phyloP scores from a whole-genome alignment of 2,329 filamentous ascomycete genomes.

The Cercospora sojina region DNA sequence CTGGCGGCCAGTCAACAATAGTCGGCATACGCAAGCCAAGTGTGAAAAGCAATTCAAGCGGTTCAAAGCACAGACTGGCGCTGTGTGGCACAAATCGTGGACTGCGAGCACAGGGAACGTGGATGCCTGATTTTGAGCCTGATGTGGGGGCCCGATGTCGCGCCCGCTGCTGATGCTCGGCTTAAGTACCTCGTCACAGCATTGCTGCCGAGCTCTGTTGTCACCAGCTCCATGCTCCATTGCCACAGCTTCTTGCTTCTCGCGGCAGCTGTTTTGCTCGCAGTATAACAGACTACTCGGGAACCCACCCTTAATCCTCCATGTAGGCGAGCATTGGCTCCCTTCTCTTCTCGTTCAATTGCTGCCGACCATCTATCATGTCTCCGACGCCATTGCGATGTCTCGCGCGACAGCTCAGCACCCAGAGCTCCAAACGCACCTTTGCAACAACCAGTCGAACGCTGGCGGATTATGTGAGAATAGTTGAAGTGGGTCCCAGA shows the following conservation, averaged over 20 bases:
- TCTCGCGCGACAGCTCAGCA: conserved; percentile 13
- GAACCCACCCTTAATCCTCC: not conserved
- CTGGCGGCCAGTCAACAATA: conserved; percentile 27
- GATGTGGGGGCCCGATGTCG: not conserved
- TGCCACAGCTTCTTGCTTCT: not conserved
- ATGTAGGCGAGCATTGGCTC: not conserved
- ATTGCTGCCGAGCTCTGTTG: not conserved
- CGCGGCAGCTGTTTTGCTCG: not conserved
- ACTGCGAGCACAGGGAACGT: not conserved
- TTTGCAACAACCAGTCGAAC: conserved; percentile 31
- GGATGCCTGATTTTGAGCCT: not conserved
- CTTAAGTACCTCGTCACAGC: not conserved
- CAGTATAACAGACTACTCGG: not conserved
- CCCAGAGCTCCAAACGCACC: conserved; percentile 18
- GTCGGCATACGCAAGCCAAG: not conserved
- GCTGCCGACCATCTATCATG: conserved; percentile 5
- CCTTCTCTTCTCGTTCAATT: not conserved
- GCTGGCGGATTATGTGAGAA: conserved; percentile 50
- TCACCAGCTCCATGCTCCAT: not conserved
- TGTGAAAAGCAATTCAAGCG: not conserved
- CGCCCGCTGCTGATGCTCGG: not conserved
- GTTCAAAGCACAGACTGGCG: not conserved
- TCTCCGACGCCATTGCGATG: conserved; percentile 5
- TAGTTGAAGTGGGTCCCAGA: conserved; percentile 78
- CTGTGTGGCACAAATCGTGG: not conserved